Evolutionary conservation across 306 rosid genomes (phyloP).

Genomic region (Cotoneaster glaucophyllus): DNA sequence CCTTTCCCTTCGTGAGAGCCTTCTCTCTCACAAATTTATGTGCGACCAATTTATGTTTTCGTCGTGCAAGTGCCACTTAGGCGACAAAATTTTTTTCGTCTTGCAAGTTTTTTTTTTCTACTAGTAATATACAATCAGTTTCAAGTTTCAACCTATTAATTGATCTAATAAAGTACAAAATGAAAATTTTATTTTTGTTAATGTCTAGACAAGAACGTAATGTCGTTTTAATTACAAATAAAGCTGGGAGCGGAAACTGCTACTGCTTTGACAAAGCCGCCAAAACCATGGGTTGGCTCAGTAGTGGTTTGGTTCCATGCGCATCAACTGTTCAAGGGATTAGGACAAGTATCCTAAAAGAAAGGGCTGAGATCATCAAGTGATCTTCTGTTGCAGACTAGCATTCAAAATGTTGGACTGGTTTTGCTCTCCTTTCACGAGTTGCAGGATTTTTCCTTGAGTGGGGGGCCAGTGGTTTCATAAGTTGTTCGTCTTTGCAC

Average conservation of each 20-base stretch:
- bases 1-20: too few relatives aligned
- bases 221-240: too few relatives aligned
- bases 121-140: too few relatives aligned
- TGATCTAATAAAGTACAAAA: too few relatives aligned
- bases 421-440: background rate
- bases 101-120: too few relatives aligned
- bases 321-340: background rate
- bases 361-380: background rate
- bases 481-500: background rate
- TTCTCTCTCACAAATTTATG: too few relatives aligned
- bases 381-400: background rate
- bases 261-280: slow-evolving; percentile 30
- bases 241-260: slow-evolving; percentile 9
- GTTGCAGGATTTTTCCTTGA: slow-evolving; percentile 12
- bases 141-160: too few relatives aligned
- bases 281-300: slow-evolving; percentile 47
- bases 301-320: background rate
- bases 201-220: too few relatives aligned
- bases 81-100: too few relatives aligned
- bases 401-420: background rate
- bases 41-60: too few relatives aligned
- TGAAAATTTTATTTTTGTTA: too few relatives aligned
- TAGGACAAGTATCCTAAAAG: background rate
- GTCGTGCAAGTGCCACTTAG: too few relatives aligned
- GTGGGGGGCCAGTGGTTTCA: slow-evolving; percentile 1